These are phyloP conservation scores for Tolypocladium sp. DNA, from an alignment of 2,329 filamentous ascomycete genomes.

Conservation along the genomic window DNA sequence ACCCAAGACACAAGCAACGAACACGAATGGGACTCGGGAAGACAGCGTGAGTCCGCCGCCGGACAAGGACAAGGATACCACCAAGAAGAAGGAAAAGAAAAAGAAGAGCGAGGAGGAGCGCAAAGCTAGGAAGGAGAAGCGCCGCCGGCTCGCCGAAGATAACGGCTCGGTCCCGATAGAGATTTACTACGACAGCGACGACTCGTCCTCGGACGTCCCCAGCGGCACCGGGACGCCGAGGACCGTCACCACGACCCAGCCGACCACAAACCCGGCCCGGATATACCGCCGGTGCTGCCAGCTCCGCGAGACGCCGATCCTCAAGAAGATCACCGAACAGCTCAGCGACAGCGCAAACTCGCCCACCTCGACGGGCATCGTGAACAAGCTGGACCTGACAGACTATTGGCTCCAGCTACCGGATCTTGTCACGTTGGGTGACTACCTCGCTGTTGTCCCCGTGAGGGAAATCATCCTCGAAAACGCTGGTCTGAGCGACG, in stretches of 20 bases:
- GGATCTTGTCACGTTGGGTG: slow-evolving; percentile 79
- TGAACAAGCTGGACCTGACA: slow-evolving; percentile 74
- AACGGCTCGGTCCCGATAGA: slow-evolving; percentile 84
- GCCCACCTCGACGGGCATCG: slow-evolving; percentile 59
- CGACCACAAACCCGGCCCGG: slow-evolving; percentile 82
- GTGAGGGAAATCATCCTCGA: slow-evolving; percentile 80
- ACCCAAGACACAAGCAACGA: neutral
- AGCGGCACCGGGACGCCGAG: slow-evolving; percentile 12
- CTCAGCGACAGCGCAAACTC: slow-evolving; percentile 63
- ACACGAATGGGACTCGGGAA: slow-evolving; percentile 7
- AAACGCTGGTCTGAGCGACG: slow-evolving; percentile 78
- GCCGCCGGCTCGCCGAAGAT: slow-evolving; percentile 72
- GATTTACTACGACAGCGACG: slow-evolving; percentile 61
- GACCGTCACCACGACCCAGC: slow-evolving; percentile 29
- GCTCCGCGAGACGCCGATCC: slow-evolving; percentile 80
- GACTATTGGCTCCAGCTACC: slow-evolving; percentile 75
- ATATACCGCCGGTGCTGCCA: slow-evolving; percentile 96
- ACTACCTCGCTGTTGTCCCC: slow-evolving; percentile 90
- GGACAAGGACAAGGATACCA: slow-evolving; percentile 31
- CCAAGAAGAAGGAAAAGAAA: slow-evolving; percentile 88
- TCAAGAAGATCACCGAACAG: slow-evolving; percentile 87
- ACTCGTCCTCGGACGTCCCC: slow-evolving; percentile 35
- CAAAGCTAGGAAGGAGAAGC: slow-evolving; percentile 86
- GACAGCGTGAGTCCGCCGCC: slow-evolving; percentile 13
- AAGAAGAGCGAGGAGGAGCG: slow-evolving; percentile 89